Evolutionary conservation across 176 grass and related monocot genomes (phyloP).

Genomic region (Oryza officinalis): DNA sequence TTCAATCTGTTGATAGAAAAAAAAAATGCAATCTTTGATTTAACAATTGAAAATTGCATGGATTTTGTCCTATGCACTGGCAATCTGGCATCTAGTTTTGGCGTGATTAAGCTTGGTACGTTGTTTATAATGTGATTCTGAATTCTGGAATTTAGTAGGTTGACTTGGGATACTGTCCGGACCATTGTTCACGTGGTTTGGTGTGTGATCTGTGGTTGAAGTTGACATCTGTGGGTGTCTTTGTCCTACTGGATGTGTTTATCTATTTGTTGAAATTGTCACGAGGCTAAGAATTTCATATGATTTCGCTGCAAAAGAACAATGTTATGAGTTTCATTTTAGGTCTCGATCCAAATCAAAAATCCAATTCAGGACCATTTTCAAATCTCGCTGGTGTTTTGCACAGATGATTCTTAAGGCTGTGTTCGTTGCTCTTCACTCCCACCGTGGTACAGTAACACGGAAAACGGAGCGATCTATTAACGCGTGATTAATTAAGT

Average conservation of each 20-base stretch:
- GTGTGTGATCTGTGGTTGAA: slow-evolving; percentile 26
- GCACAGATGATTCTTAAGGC: not conserved
- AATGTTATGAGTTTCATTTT: not conserved
- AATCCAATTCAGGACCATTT: not conserved
- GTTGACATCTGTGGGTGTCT: slow-evolving; percentile 33
- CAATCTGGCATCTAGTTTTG: slow-evolving; percentile 20
- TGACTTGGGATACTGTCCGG: slow-evolving; percentile 23
- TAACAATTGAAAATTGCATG: not conserved
- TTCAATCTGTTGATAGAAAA: not conserved
- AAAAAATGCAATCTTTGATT: not conserved
- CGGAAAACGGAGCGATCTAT: too few relatives aligned
- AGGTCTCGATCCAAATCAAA: slow-evolving; percentile 23
- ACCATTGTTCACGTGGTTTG: slow-evolving; percentile 13
- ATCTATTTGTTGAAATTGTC: slow-evolving; percentile 2
- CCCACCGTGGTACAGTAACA: too few relatives aligned
- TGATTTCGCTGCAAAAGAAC: not conserved
- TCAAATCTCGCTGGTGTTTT: not conserved
- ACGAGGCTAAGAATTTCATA: not conserved
- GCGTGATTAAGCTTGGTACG: not conserved
- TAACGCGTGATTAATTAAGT: too few relatives aligned
- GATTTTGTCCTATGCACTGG: not conserved
- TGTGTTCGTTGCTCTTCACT: too few relatives aligned
- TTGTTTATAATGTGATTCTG: not conserved
- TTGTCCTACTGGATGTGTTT: slow-evolving; percentile 19
- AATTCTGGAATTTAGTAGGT: slow-evolving; percentile 18